These are phyloP conservation scores for Globisporangium nodosum DNA, from an alignment of 352 stramenopile species.

Conservation along the genomic window DNA sequence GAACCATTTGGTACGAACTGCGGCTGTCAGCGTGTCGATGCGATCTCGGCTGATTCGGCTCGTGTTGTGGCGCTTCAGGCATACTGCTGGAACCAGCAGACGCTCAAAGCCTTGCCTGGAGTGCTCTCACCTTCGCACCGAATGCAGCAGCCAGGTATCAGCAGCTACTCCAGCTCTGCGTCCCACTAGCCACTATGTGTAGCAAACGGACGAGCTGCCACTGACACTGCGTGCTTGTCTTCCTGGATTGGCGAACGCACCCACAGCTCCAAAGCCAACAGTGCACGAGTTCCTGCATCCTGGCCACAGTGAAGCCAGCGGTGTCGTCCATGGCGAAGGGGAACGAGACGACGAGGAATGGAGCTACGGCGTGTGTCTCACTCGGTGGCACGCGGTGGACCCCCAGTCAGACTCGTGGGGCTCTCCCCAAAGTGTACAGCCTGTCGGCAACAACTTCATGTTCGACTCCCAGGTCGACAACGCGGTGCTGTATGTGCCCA, in stretches of 20 bases:
- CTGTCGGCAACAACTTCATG: neutral
- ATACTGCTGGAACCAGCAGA: slow-evolving; percentile 37
- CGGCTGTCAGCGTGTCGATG: neutral
- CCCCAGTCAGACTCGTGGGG: neutral
- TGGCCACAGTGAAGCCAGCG: slow-evolving; percentile 7
- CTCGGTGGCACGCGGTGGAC: slow-evolving; percentile 4
- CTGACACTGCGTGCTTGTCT: neutral
- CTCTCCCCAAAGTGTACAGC: neutral
- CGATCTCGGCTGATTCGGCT: neutral
- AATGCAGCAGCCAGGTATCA: slow-evolving; percentile 9
- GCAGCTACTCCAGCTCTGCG: neutral
- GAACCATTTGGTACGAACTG: slow-evolving; percentile 20
- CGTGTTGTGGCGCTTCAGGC: slow-evolving; percentile 15
- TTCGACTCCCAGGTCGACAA: slow-evolving; percentile 4
- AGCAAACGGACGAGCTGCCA: neutral
- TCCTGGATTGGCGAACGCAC: neutral
- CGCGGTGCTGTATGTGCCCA: slow-evolving; percentile 3
- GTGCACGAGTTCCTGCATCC: slow-evolving; percentile 40
- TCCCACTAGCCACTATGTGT: too few species aligned
- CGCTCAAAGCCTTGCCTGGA: slow-evolving; percentile 1
- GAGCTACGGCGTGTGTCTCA: slow-evolving; percentile 33
- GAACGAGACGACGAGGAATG: slow-evolving; percentile 2
- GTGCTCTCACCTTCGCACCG: slow-evolving; percentile 22
- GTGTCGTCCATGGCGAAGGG: too few species aligned
- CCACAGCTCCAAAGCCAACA: slow-evolving; percentile 18